Evolutionary conservation across 129 eudicot genomes (phyloP).

Genomic region (Helianthus annuus): DNA sequence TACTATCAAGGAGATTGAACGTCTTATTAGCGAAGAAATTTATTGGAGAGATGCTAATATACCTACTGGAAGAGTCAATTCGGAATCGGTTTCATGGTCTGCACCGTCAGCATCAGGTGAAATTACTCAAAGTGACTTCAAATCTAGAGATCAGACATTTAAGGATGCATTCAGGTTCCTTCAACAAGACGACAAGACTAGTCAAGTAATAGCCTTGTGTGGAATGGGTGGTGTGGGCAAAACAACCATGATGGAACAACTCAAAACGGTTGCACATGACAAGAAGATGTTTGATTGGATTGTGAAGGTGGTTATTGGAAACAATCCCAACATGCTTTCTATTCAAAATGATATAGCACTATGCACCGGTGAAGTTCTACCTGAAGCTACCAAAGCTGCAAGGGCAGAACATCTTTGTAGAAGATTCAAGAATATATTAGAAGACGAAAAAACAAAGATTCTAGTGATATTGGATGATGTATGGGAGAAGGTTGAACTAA

Average conservation of each 20-base stretch:
- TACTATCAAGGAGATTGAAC: neutral
- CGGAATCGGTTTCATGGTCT: neutral
- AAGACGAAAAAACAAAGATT: neutral
- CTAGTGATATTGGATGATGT: conserved; percentile 21
- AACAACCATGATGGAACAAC: conserved; percentile 32
- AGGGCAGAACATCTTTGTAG: conserved; percentile 15
- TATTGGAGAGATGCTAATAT: neutral
- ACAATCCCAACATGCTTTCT: neutral
- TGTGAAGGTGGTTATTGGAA: conserved; percentile 24
- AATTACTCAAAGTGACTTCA: neutral
- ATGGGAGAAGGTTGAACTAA: conserved; percentile 2
- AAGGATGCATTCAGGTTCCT: neutral
- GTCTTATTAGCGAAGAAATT: neutral
- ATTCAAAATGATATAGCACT: conserved; percentile 11
- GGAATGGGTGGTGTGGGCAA: conserved; percentile 33
- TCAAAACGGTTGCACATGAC: neutral
- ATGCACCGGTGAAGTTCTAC: neutral
- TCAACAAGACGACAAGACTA: neutral
- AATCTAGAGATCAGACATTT: neutral
- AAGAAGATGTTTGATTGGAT: conserved; percentile 4
- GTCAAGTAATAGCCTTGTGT: conserved; percentile 16
- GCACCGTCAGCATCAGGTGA: neutral
- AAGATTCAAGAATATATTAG: neutral
- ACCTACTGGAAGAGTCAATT: conserved; percentile 15
- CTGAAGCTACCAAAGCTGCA: neutral